Percentiles rank a stretch among this genome's conserved stretches.
Evolutionary conservation across 2,329 filamentous ascomycete species (phyloP).

Genomic region (Scytalidium lignicola): DNA sequence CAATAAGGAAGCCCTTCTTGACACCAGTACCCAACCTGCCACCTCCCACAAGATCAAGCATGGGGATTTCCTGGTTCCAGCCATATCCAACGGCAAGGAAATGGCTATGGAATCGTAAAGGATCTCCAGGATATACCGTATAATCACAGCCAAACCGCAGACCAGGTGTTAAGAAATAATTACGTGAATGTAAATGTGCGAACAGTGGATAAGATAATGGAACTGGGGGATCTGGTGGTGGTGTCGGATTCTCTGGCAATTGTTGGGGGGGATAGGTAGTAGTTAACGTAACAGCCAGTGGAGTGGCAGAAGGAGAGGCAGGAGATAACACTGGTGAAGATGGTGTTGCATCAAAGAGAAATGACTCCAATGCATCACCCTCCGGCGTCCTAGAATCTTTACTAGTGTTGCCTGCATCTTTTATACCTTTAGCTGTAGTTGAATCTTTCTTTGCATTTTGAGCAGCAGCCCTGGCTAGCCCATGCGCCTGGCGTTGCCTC

Average conservation of each 20-base stretch:
- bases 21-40: conserved; percentile 88
- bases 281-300: conserved; percentile 36
- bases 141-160: conserved; percentile 93
- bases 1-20: conserved; percentile 91
- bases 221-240: conserved; percentile 29
- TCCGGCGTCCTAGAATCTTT: conserved; percentile 2
- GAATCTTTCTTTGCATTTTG: conserved; percentile 2
- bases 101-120: conserved; percentile 90
- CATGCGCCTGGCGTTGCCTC: conserved; percentile 18
- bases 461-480: conserved; percentile 20
- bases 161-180: conserved; percentile 87
- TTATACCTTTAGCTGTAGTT: conserved; percentile 4
- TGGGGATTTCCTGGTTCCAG: conserved; percentile 83
- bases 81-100: conserved; percentile 78
- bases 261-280: conserved; percentile 36
- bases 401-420: not conserved
- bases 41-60: conserved; percentile 80
- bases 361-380: conserved; percentile 11
- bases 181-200: conserved; percentile 68
- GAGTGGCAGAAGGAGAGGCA: conserved; percentile 9
- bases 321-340: conserved; percentile 30
- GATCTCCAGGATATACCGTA: conserved; percentile 92
- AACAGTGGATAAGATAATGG: conserved; percentile 68
- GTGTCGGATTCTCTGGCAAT: conserved; percentile 16
- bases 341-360: conserved; percentile 24